These are phyloP conservation scores for Lasiodiplodia sp. DNA, from an alignment of 2,329 filamentous ascomycete species.

Conservation along the genomic window DNA sequence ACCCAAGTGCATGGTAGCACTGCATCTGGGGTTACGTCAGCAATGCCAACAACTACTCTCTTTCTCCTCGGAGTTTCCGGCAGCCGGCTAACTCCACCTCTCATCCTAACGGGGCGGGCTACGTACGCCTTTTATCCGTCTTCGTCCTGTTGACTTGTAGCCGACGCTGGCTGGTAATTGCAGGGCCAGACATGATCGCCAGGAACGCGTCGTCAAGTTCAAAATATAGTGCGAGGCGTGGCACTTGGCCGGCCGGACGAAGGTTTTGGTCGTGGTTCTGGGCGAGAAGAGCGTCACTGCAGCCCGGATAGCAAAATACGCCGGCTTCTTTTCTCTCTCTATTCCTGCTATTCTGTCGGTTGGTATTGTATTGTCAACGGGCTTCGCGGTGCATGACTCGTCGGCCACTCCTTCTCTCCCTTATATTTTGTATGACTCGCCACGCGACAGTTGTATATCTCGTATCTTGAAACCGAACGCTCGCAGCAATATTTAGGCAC, in stretches of 20 bases:
- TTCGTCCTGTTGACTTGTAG: neutral
- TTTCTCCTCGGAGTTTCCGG: neutral
- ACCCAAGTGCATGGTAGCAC: neutral
- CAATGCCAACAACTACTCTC: neutral
- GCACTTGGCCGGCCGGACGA: neutral
- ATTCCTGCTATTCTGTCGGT: neutral
- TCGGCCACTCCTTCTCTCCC: slow-evolving; percentile 1
- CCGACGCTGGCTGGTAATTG: slow-evolving; percentile 14
- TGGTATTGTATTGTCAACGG: neutral
- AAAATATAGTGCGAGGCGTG: neutral
- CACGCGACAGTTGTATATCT: slow-evolving; percentile 18
- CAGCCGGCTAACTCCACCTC: neutral
- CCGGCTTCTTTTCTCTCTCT: neutral
- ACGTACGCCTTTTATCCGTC: slow-evolving; percentile 15
- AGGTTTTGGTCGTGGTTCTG: neutral
- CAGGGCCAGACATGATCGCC: slow-evolving; percentile 14
- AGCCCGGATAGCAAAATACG: neutral
- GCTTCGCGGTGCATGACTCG: slow-evolving; percentile 7
- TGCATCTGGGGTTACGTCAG: neutral
- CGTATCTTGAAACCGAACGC: slow-evolving; percentile 16
- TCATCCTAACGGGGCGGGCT: slow-evolving; percentile 1
- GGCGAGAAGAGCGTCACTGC: neutral
- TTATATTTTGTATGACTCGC: slow-evolving; percentile 24
- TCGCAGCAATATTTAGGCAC: slow-evolving; percentile 10
- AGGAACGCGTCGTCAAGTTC: slow-evolving; percentile 7